Evolutionary conservation across 1,284 basidiomycete genomes (phyloP).

Genomic region (Cutaneotrichosporon sp.): DNA sequence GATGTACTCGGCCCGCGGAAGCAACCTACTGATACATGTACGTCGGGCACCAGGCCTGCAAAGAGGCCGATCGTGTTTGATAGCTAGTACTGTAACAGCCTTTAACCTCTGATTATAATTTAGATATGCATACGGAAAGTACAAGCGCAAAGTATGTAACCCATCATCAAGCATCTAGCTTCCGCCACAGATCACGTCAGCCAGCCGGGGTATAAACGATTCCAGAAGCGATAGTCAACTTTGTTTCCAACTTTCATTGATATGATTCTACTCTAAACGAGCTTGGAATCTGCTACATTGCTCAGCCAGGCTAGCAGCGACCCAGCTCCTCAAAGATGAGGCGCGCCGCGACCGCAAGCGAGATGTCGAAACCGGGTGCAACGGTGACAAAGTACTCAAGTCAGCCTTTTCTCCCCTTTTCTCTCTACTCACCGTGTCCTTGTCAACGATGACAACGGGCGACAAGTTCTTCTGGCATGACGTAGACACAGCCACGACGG

Average conservation of each 20-base stretch:
- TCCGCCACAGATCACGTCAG: too few relatives aligned
- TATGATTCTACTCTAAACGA: not conserved
- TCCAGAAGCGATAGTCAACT: too few relatives aligned
- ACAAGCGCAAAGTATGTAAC: too few relatives aligned
- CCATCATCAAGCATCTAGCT: too few relatives aligned
- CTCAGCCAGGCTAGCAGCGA: not conserved
- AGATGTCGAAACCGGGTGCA: constrained; percentile 3
- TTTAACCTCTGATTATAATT: too few relatives aligned
- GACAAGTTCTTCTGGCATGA: not conserved
- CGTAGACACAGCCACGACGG: not conserved
- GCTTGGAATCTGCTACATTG: not conserved
- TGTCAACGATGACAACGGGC: not conserved
- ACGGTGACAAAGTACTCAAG: constrained; percentile 3
- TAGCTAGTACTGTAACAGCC: too few relatives aligned
- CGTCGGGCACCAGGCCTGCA: too few relatives aligned
- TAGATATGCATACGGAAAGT: too few relatives aligned
- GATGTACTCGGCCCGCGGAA: too few relatives aligned
- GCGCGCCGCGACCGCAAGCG: not conserved
- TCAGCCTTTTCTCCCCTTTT: not conserved
- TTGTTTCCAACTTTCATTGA: not conserved
- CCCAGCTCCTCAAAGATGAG: constrained; percentile 3
- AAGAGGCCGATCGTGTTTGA: too few relatives aligned
- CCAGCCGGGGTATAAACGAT: too few relatives aligned
- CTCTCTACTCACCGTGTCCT: not conserved
- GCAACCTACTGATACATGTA: too few relatives aligned